Evolutionary conservation across 768 basidiomycete species (phyloP).

Genomic region (Hygrophoropsis aurantiaca): DNA sequence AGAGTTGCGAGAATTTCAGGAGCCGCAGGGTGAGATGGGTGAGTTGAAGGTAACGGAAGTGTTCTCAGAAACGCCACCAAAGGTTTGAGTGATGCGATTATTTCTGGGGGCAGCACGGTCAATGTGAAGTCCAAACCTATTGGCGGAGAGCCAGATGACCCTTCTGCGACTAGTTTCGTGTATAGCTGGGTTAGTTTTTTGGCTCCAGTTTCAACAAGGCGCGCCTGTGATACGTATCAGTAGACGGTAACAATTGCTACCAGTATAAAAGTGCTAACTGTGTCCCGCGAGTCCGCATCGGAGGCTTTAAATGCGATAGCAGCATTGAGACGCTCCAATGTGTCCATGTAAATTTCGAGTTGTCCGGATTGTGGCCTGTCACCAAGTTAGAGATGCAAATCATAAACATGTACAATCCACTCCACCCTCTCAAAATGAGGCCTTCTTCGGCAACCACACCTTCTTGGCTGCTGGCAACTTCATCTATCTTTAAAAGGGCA

Average conservation of each 20-base stretch:
- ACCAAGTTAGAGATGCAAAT: not conserved
- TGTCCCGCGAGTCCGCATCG: constrained; percentile 54
- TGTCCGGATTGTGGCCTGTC: constrained; percentile 70
- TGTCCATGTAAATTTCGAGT: constrained; percentile 65
- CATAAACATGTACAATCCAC: constrained; percentile 6
- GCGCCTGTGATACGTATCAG: constrained; percentile 40
- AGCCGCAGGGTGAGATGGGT: constrained; percentile 81
- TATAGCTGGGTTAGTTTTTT: constrained; percentile 81
- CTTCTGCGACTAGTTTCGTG: constrained; percentile 87
- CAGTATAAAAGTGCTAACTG: constrained; percentile 33
- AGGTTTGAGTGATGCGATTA: constrained; percentile 56
- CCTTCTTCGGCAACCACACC: constrained; percentile 78
- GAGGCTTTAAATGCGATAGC: constrained; percentile 74
- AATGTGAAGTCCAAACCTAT: constrained; percentile 55
- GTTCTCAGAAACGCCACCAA: constrained; percentile 70
- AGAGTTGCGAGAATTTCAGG: constrained; percentile 61
- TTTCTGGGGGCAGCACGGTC: constrained; percentile 52
- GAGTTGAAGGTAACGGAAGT: constrained; percentile 73
- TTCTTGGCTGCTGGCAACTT: constrained; percentile 72
- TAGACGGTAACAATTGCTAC: not conserved
- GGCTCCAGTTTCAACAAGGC: constrained; percentile 77
- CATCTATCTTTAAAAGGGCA: constrained; percentile 75
- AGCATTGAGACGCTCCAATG: constrained; percentile 74
- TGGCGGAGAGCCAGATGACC: constrained; percentile 73
- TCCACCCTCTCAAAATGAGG: constrained; percentile 74